Evolutionary conservation across 352 stramenopile genomes (phyloP), one percentile per base, ranked within the genome.

Genomic region (Phytophthora ramorum): DNA sequence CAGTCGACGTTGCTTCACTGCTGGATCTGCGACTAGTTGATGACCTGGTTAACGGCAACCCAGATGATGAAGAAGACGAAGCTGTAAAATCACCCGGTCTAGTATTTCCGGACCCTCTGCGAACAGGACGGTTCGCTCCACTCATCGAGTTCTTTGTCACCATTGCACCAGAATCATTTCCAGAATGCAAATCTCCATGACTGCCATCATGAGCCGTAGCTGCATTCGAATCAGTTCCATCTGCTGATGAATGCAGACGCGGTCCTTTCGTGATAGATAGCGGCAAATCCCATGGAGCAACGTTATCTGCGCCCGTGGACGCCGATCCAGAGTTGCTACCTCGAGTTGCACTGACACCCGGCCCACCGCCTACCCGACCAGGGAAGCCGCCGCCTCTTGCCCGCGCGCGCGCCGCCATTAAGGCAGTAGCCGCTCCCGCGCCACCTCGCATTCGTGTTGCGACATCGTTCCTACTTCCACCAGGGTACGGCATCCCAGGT

Each of bases 201-300:
- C n/a, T 32, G 12, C 6, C 14, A 45, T 57, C 41, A 3, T 38
- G 38, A 37, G 9, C 38, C 35, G 30, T 40, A 13, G 19, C 41
- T 46, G 35, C 1, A 26, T 49, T 69, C 10, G 49, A 51, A 50
- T 70, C 45, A 17, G 40, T 30, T 47, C 26, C 63, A 49, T 62
- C 57, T 9, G n/a, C 51, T 56, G 55, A 54, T 28, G 16, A 30
- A 37, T 66, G 63, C 38, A 76, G 53, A 12, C 67, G 63, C 17
- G 71, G 63, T 51, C 53, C 71, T 54, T 79, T 79, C 3, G 41
- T 71, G 37, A 76, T 79, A 9, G 40, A 56, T 3, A 94, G 68
- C 6, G 85, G 85, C 5, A 94, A 61, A 65, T 94, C 85, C 85
- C 85, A 94, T 28, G 85, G 85, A 17, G 85, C 85, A 24, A 94